Conservation (phyloP, 2,329 filamentous ascomycete species). For the Apiospora sp. region DNA sequence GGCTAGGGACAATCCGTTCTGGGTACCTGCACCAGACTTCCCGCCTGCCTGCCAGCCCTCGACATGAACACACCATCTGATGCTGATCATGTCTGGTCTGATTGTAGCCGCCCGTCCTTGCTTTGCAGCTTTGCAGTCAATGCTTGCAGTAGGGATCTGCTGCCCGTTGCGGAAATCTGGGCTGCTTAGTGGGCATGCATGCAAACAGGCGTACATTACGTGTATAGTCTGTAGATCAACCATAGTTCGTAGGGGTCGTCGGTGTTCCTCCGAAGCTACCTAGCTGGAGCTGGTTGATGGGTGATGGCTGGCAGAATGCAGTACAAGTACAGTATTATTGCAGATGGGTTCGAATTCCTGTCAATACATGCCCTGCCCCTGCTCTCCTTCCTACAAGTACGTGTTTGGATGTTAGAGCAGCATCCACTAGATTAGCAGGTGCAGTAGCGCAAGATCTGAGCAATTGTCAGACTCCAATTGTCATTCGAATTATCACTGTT, state of each 20-base stretch:
- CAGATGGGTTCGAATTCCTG: neutral
- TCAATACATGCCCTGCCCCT: neutral
- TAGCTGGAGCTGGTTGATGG: no score
- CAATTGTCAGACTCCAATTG: neutral
- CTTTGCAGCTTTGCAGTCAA: neutral
- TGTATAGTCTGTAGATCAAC: neutral
- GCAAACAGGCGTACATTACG: neutral
- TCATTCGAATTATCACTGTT: conserved; percentile 7
- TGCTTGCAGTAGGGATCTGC: neutral
- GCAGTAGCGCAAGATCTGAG: conserved; percentile 14
- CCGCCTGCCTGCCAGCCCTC: neutral
- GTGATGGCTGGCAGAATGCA: neutral
- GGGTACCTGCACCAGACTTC: conserved; percentile 1
- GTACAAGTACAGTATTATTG: neutral
- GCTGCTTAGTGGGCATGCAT: neutral
- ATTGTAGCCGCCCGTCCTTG: neutral
- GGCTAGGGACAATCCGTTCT: neutral
- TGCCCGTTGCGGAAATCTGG: neutral
- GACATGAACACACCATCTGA: neutral
- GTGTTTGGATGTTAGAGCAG: neutral
- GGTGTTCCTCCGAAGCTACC: neutral
- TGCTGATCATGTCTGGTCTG: neutral
- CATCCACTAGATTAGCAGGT: conserved; percentile 17
- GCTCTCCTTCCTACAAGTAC: neutral
- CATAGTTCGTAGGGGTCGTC: neutral